Conservation (phyloP, 139 green algal species). For the Diplosphaera chodatii region DNA sequence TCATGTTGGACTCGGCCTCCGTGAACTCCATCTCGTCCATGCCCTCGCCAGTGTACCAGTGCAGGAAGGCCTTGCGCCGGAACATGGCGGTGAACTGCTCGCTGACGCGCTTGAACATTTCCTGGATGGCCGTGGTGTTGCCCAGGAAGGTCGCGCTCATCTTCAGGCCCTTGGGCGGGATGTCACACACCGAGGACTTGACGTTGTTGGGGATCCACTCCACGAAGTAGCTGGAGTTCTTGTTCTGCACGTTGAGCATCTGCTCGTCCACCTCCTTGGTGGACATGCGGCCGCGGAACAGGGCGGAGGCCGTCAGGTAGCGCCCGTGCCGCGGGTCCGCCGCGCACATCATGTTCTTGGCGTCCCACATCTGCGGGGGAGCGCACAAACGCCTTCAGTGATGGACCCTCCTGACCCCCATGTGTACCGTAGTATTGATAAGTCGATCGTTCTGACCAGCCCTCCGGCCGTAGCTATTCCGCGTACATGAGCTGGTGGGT, state of each 20-base stretch:
- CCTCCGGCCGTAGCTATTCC: too few relatives aligned
- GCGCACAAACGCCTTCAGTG: too few relatives aligned
- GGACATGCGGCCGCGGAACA: slow-evolving; percentile 96
- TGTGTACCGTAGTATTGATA: too few relatives aligned
- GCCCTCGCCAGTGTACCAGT: slow-evolving; percentile 96
- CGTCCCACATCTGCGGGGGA: slow-evolving; percentile 99
- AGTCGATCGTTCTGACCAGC: too few relatives aligned
- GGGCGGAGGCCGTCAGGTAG: slow-evolving; percentile 94
- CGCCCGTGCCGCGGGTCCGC: slow-evolving; percentile 95
- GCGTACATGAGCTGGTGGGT: too few relatives aligned
- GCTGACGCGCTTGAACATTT: slow-evolving; percentile 90
- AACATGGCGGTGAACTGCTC: slow-evolving; percentile 99
- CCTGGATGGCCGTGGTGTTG: slow-evolving; percentile 90
- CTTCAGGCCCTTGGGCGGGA: slow-evolving; percentile 94
- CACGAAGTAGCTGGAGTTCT: slow-evolving; percentile 98
- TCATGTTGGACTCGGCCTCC: slow-evolving; percentile 98
- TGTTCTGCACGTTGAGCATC: slow-evolving; percentile 99
- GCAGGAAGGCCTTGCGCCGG: slow-evolving; percentile 98
- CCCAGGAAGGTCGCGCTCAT: slow-evolving; percentile 96
- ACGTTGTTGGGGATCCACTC: slow-evolving; percentile 99
- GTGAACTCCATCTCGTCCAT: slow-evolving; percentile 99
- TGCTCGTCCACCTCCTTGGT: slow-evolving; percentile 98
- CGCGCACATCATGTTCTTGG: slow-evolving; percentile 99
- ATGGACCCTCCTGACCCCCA: too few relatives aligned
- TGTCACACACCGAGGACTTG: slow-evolving; percentile 93